phyloP scores from a whole-genome alignment of 345 rosid species.

The Eucalyptus viminalis region DNA sequence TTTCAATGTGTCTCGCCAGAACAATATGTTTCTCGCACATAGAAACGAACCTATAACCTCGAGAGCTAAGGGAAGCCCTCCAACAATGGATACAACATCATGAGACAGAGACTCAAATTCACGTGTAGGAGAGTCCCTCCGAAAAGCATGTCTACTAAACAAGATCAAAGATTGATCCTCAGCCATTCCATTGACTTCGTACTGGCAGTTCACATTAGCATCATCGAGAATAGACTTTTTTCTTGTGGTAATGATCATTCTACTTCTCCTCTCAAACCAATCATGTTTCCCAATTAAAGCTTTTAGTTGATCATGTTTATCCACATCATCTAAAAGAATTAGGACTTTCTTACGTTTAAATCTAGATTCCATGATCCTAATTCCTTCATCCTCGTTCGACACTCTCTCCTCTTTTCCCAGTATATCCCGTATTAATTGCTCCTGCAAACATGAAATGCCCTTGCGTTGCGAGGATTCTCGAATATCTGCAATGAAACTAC shows the following conservation, averaged over 20 bases:
- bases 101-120: not conserved
- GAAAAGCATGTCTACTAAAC: not conserved
- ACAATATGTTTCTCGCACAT: not conserved
- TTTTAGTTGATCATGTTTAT: too few species aligned
- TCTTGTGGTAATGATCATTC: too few species aligned
- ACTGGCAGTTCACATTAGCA: too few species aligned
- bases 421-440: not conserved
- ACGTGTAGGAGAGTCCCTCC: not conserved
- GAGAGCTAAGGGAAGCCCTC: not conserved
- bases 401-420: accelerated
- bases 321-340: too few species aligned
- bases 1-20: too few species aligned
- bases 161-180: not conserved
- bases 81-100: not conserved
- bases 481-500: not conserved
- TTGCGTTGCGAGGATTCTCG: not conserved
- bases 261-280: too few species aligned
- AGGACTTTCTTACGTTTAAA: too few species aligned
- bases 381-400: not conserved
- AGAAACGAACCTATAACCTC: not conserved
- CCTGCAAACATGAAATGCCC: not conserved
- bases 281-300: too few species aligned
- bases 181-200: not conserved
- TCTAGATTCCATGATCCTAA: too few species aligned
- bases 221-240: too few species aligned